These are phyloP conservation scores for Aspergillus sclerotiicarbonarius DNA, from an alignment of 495 filamentous ascomycete genomes.

Conservation along the genomic window DNA sequence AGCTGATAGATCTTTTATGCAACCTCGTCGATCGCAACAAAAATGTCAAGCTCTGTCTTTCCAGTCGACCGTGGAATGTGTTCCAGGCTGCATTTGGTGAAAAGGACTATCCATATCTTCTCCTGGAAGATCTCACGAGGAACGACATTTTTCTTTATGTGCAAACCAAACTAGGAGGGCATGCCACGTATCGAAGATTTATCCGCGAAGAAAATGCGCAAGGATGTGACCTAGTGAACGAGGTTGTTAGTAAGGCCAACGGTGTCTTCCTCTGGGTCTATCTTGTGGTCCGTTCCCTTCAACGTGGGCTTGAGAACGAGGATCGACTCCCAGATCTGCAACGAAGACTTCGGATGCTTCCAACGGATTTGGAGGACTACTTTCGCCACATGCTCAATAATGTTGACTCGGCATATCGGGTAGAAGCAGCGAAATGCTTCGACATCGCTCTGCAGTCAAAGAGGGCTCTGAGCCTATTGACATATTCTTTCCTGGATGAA, in stretches of 20 bases:
- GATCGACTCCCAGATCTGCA: not conserved
- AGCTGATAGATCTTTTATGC: not conserved
- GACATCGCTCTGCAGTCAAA: no score
- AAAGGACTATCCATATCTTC: not conserved
- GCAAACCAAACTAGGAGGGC: not conserved
- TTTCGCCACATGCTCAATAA: not conserved
- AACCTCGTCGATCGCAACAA: not conserved
- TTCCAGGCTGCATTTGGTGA: not conserved
- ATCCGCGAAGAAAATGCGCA: not conserved
- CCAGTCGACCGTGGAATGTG: not conserved
- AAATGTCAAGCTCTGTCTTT: not conserved
- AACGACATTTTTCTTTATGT: not conserved
- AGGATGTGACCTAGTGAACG: no score
- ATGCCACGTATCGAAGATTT: not conserved
- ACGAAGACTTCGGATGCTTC: not conserved
- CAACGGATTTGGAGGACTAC: not conserved
- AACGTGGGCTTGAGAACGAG: no score
- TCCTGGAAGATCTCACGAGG: not conserved
- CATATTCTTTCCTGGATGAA: no score
- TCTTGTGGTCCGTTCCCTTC: not conserved
- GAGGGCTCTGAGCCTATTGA: no score
- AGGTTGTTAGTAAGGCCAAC: not conserved
- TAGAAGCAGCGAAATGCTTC: not conserved
- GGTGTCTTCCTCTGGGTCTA: not conserved
- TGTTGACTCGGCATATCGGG: not conserved